Conservation (phyloP, 805 yeast species). For the Candida lessepsii region DNA sequence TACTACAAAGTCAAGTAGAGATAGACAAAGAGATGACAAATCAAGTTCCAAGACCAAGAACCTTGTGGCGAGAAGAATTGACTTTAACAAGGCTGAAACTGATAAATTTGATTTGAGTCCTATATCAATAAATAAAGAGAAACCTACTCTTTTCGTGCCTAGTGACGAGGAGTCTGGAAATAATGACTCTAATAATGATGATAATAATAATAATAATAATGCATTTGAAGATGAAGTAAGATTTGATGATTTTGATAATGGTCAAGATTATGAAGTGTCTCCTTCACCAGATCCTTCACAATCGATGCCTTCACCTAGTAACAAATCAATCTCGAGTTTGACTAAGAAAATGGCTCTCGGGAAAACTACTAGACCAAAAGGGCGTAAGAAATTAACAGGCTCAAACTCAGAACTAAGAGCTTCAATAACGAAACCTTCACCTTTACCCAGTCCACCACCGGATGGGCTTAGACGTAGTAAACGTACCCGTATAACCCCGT, state of each 20-base stretch:
- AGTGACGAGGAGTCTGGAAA: background rate
- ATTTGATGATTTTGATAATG: slow-evolving; percentile 3
- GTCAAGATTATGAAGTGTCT: background rate
- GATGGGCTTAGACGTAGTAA: slow-evolving; percentile 60
- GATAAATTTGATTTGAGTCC: slow-evolving; percentile 32
- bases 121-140: slow-evolving; percentile 16
- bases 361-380: slow-evolving; percentile 4
- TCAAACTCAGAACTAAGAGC: background rate
- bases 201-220: background rate
- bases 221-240: background rate
- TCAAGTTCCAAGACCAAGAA: background rate
- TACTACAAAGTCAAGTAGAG: background rate
- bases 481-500: slow-evolving; percentile 64
- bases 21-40: background rate
- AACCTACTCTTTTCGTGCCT: background rate
- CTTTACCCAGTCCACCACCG: slow-evolving; percentile 45
- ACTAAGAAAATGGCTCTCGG: slow-evolving; percentile 38
- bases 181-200: background rate
- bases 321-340: slow-evolving; percentile 16
- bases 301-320: slow-evolving; percentile 10
- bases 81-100: slow-evolving; percentile 35
- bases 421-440: slow-evolving; percentile 25
- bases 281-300: slow-evolving; percentile 3
- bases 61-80: slow-evolving; percentile 30
- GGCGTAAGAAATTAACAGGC: background rate